These are phyloP conservation scores for Quercus bicolor DNA, from an alignment of 306 rosid species.

Conservation along the genomic window DNA sequence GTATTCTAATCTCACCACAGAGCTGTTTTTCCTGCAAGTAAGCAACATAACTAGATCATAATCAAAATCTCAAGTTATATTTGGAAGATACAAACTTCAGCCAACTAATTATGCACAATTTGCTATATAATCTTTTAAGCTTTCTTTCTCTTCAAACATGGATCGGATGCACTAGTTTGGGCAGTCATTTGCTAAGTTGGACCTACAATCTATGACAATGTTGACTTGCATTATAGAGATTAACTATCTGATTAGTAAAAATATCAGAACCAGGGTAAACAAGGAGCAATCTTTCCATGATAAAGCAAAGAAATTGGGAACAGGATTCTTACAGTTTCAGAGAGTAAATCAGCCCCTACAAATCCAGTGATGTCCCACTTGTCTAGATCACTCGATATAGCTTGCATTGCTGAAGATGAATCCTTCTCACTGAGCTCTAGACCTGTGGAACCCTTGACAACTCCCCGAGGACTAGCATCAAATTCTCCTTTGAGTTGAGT, in stretches of 20 bases:
- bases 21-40: conserved; percentile 62
- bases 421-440: conserved; percentile 36
- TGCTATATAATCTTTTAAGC: not conserved
- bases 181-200: not conserved
- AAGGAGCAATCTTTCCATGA: not conserved
- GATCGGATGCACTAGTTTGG: not conserved
- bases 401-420: conserved; percentile 24
- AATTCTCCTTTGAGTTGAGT: conserved; percentile 43
- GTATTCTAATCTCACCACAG: conserved; percentile 63
- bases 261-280: no score
- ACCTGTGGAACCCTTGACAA: conserved; percentile 34
- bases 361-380: conserved; percentile 75
- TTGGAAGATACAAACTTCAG: not conserved
- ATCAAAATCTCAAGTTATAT: conserved; percentile 11
- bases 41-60: conserved; percentile 1
- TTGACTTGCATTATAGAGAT: not conserved
- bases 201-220: not conserved
- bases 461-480: conserved; percentile 43
- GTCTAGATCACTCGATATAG: conserved; percentile 39
- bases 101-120: not conserved
- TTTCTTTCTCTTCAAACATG: not conserved
- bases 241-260: not conserved
- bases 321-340: conserved; percentile 60
- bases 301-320: not conserved
- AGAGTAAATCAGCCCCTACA: conserved; percentile 57